These are phyloP conservation scores for Fonsecaea nubica DNA, from an alignment of 2,329 filamentous ascomycete species.

Conservation along the genomic window DNA sequence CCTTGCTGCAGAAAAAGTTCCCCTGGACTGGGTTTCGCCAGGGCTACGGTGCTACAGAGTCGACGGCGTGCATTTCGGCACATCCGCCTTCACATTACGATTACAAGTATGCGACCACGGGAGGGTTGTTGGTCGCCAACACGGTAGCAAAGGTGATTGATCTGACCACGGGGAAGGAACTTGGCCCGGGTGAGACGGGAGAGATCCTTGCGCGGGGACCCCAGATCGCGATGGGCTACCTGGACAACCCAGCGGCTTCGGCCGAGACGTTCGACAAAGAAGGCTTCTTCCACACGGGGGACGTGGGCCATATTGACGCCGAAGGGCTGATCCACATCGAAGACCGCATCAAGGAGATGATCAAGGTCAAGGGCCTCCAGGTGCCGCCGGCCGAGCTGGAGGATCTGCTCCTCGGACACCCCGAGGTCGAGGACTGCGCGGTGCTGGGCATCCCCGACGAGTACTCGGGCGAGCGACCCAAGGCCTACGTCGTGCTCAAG, in stretches of 20 bases:
- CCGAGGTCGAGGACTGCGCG: slow-evolving; percentile 67
- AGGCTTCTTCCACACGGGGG: slow-evolving; percentile 66
- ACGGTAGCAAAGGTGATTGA: slow-evolving; percentile 67
- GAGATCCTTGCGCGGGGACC: slow-evolving; percentile 76
- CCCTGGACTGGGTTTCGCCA: slow-evolving; percentile 68
- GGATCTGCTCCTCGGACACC: slow-evolving; percentile 62
- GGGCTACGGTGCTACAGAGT: slow-evolving; percentile 74
- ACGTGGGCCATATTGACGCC: slow-evolving; percentile 67
- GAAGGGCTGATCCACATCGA: slow-evolving; percentile 59
- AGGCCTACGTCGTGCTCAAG: slow-evolving; percentile 78
- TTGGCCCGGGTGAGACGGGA: slow-evolving; percentile 59
- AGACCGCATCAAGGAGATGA: slow-evolving; percentile 58
- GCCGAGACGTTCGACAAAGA: slow-evolving; percentile 70
- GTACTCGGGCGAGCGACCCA: slow-evolving; percentile 66
- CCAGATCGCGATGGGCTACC: slow-evolving; percentile 80
- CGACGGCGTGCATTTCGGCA: slow-evolving; percentile 66
- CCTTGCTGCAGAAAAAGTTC: slow-evolving; percentile 62
- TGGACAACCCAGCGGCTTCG: slow-evolving; percentile 74
- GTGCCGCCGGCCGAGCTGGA: slow-evolving; percentile 68
- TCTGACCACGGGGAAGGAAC: slow-evolving; percentile 52
- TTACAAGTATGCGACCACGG: slow-evolving; percentile 62
- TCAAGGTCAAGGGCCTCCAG: slow-evolving; percentile 68
- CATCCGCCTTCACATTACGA: slow-evolving; percentile 63
- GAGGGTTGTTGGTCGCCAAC: slow-evolving; percentile 58
- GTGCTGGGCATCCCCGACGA: slow-evolving; percentile 73